Evolutionary conservation across 352 stramenopile species (phyloP).

Genomic region (Pythium phragmiticola): DNA sequence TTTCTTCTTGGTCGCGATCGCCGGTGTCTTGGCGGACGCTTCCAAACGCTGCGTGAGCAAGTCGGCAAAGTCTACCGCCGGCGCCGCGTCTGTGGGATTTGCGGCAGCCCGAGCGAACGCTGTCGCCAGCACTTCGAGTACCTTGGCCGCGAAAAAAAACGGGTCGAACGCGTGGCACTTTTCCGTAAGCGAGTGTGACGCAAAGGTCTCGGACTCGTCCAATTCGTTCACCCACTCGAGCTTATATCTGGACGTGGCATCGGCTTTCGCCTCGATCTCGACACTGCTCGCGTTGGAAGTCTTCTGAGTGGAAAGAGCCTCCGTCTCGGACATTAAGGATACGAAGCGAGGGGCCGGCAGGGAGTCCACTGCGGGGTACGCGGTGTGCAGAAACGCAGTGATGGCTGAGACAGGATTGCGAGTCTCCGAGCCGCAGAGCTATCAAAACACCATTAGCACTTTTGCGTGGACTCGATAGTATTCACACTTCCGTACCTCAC

Average conservation of each 20-base stretch:
- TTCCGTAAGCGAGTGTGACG: slow-evolving; percentile 31
- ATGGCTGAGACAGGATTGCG: slow-evolving; percentile 34
- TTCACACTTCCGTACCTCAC: slow-evolving; percentile 33
- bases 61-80: slow-evolving; percentile 22
- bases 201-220: slow-evolving; percentile 33
- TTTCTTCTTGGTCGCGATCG: slow-evolving; percentile 20
- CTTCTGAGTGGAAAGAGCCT: slow-evolving; percentile 1
- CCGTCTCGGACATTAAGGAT: slow-evolving; percentile 19
- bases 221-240: slow-evolving; percentile 59
- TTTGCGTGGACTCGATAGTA: not conserved
- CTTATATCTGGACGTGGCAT: slow-evolving; percentile 22
- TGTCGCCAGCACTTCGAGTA: slow-evolving; percentile 33
- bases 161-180: slow-evolving; percentile 38
- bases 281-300: not conserved
- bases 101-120: slow-evolving; percentile 21
- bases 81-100: not conserved
- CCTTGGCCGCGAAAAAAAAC: slow-evolving; percentile 31
- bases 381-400: slow-evolving; percentile 35
- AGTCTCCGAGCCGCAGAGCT: slow-evolving; percentile 34
- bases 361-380: slow-evolving; percentile 1
- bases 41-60: slow-evolving; percentile 21
- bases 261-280: slow-evolving; percentile 6
- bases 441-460: not conserved
- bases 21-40: slow-evolving; percentile 2
- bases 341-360: not conserved